Percentiles rank a stretch among this genome's conserved stretches.
Conservation (phyloP, 352 stramenopile genomes). For the Pythium dissimile region DNA sequence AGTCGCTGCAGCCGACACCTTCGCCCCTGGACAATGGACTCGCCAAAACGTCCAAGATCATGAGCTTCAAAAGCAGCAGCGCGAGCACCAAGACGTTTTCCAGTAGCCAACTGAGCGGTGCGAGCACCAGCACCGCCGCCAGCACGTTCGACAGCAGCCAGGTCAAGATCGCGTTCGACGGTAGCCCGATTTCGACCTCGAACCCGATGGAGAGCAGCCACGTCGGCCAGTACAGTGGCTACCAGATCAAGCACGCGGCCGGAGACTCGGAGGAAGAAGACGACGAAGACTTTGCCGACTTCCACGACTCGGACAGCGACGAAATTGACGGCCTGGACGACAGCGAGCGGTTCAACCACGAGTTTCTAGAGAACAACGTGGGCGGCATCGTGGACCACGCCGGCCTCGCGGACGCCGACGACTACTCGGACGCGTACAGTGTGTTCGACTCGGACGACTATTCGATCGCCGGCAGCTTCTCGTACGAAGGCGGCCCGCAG, state of each 20-base stretch:
- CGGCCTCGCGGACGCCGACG: conserved; percentile 3
- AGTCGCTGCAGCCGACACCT: conserved; percentile 6
- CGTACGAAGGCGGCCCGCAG: conserved; percentile 13
- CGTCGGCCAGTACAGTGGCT: conserved; percentile 9
- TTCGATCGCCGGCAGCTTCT: conserved; percentile 24
- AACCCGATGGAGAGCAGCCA: conserved; percentile 13
- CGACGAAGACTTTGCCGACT: conserved; percentile 20
- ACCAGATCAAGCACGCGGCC: conserved; percentile 2
- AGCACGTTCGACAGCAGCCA: conserved; percentile 17
- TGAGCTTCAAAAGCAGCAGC: conserved; percentile 16
- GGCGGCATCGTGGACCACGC: conserved; percentile 8
- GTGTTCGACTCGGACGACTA: conserved; percentile 12
- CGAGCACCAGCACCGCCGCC: not conserved
- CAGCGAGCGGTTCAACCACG: conserved; percentile 2
- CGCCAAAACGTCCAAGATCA: conserved; percentile 9
- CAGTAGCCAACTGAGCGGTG: conserved; percentile 3
- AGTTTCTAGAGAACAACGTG: conserved; percentile 4
- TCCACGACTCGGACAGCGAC: conserved; percentile 23
- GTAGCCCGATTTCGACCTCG: not conserved
- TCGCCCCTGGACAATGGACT: conserved; percentile 5
- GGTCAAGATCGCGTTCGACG: conserved; percentile 5
- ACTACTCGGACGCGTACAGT: conserved; percentile 13
- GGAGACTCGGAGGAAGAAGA: conserved; percentile 18
- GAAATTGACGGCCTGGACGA: conserved; percentile 5
- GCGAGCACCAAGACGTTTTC: not conserved